These are phyloP conservation scores for Cadophora sp. DNA, from an alignment of 2,329 filamentous ascomycete genomes.

Conservation along the genomic window DNA sequence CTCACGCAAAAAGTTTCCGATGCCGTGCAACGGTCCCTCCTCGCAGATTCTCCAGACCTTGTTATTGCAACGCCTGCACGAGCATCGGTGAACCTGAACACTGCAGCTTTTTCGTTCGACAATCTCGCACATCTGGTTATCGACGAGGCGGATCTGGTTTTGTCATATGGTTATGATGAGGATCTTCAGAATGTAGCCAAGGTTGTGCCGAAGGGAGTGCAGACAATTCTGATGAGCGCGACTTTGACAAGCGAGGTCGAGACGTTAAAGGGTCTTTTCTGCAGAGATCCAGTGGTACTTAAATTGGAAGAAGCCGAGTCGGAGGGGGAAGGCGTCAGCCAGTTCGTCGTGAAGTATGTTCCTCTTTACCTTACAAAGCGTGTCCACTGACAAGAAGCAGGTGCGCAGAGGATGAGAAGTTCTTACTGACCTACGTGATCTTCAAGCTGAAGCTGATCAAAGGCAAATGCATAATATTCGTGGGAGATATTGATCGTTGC, in stretches of 20 bases:
- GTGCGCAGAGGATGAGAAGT: slow-evolving; percentile 97
- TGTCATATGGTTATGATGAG: slow-evolving; percentile 93
- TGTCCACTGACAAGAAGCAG: slow-evolving; percentile 47
- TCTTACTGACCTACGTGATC: slow-evolving; percentile 89
- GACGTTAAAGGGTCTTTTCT: slow-evolving; percentile 84
- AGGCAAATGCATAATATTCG: slow-evolving; percentile 87
- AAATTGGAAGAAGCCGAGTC: slow-evolving; percentile 85
- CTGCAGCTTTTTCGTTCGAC: slow-evolving; percentile 72
- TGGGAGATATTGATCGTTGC: slow-evolving; percentile 85
- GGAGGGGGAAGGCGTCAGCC: slow-evolving; percentile 77
- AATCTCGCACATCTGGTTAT: slow-evolving; percentile 78
- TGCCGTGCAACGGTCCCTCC: slow-evolving; percentile 83
- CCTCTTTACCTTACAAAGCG: not conserved
- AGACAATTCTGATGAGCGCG: slow-evolving; percentile 93
- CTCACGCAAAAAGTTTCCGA: slow-evolving; percentile 90
- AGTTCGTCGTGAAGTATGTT: slow-evolving; percentile 81
- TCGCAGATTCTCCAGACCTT: slow-evolving; percentile 86
- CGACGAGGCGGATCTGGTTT: slow-evolving; percentile 91
- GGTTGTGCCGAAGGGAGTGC: slow-evolving; percentile 81
- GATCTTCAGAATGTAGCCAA: slow-evolving; percentile 83
- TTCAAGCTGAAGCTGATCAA: slow-evolving; percentile 95
- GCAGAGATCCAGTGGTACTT: slow-evolving; percentile 77
- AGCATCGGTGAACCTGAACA: slow-evolving; percentile 79
- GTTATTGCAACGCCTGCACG: slow-evolving; percentile 91
- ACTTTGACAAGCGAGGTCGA: slow-evolving; percentile 90